Conservation (phyloP, 352 stramenopile genomes). For the Phytophthora pluvialis region DNA sequence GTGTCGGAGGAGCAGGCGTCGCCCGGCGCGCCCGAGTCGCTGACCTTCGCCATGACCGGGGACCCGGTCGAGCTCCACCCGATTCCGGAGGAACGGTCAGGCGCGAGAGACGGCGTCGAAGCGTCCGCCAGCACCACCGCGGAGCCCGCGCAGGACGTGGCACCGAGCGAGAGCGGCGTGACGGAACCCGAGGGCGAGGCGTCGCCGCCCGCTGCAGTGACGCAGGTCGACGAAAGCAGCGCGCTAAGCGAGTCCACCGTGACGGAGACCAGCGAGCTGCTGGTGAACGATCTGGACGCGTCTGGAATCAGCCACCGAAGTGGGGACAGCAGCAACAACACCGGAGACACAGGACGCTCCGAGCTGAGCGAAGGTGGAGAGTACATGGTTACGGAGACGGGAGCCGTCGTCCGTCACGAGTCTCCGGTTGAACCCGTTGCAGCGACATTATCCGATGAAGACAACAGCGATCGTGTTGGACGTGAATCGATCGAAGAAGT, state of each 20-base stretch:
- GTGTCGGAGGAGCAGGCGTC: constrained; percentile 20
- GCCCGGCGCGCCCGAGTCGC: constrained; percentile 21
- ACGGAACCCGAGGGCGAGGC: constrained; percentile 29
- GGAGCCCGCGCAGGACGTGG: constrained; percentile 3
- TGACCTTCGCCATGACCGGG: constrained; percentile 28
- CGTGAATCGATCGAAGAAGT: constrained; percentile 25
- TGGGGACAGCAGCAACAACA: constrained; percentile 21
- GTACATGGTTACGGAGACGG: constrained; percentile 39
- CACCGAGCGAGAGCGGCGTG: constrained; percentile 11
- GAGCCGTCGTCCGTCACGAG: constrained; percentile 27
- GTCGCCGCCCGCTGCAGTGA: constrained; percentile 6
- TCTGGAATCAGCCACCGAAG: constrained; percentile 22
- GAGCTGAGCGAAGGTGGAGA: constrained; percentile 31
- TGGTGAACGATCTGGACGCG: constrained; percentile 31
- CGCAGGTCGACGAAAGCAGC: constrained; percentile 21
- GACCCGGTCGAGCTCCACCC: constrained; percentile 35
- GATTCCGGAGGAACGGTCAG: constrained; percentile 43
- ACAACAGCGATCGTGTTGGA: neutral
- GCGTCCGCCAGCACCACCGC: constrained; percentile 8
- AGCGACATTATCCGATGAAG: neutral
- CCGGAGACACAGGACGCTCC: constrained; percentile 21
- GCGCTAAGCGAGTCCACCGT: constrained; percentile 20
- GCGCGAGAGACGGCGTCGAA: constrained; percentile 10
- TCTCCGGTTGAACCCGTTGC: neutral
- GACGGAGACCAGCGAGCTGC: constrained; percentile 25